Evolutionary conservation across 140 eudicot species (phyloP), one percentile per base, ranked within the genome.

Genomic region (Cichorium intybus): DNA sequence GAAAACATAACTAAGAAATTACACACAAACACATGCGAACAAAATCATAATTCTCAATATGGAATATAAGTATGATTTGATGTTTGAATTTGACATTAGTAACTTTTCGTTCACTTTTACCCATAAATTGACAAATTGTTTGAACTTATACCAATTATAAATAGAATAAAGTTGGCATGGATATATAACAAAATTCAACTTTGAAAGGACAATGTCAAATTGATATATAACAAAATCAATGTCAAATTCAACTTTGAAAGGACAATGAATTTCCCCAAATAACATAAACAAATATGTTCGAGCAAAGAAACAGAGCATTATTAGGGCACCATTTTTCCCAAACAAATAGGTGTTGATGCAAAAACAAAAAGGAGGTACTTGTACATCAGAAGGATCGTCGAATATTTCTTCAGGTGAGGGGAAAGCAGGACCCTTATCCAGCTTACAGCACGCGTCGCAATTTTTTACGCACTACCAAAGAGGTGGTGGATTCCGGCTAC

Each of bases 381-480:
- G 46, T 62, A 85, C 7, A 49, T 93, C 95, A 68, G 90, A 79
- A 79, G 95, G 81, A 80, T 81, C 81, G 1, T 88, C 88, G 56
- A 93, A 93, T 57, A 88, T 74, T 71, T 93, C 99, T 37, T 89
- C 97, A 37, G 99, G 95, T 60, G 95, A 77, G 6, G 97, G 95
- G 60, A 86, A 93, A 3, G 81, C 35, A 20, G 99, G 95, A 7
- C 99, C 99, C 75, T 93, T 93, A 9, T 81, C 83, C 17, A 93
- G 84, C 50, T 89, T 93, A 77, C 99, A 93, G 65, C 99, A 93
- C 3, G 97, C 99, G n/a, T 97, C 97, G 48, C 99, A 93, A 7
- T 79, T 75, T 73, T 76, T 52, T 7, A 89, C 81, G 64, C 99
- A 93, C 71, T 81, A 88, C 99, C 99, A 93, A 51, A 64, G 49